Evolutionary conservation across 345 rosid species (phyloP), one percentile per base, ranked within the genome.

Genomic region (Eucalyptus polyanthemos): DNA sequence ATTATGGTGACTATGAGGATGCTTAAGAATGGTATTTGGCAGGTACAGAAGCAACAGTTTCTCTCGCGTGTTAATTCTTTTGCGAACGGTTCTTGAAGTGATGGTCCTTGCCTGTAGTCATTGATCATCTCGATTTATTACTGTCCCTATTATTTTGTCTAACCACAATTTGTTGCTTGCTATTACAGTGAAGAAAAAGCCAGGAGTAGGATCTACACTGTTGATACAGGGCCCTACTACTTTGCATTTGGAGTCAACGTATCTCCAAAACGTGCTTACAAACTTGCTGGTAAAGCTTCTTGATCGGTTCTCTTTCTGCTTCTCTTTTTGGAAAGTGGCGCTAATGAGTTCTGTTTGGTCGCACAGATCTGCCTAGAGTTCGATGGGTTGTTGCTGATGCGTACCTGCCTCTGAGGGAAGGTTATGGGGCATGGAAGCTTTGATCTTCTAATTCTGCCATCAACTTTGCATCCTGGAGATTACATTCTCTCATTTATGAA

Each of bases 371-470:
- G 92, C 96, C 97, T 14, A 89, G 92, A 54, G 99, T 97, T 50
- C 95, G 97, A 14, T 97, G 99, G 99, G 99, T 97, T 92, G 97
- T 98, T 89, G 99, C 97, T 31, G 99, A 98, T 93, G 95, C 99
- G 12, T 98, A 95, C 92, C 67, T 96, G 88, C 53, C 19, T 50
- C 53, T 50, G 53, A 97, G 95, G 95, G 94, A 95, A 88, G 92
- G 96, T 95, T 92, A 93, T 96, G 88, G 96, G 99, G 99, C 96
- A 91, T 92, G 91, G 37, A 56, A 10, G 5, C 34, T 49, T 54
- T 25, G 42, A 29, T 27, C 37, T 54, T 86, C 56, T 86, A 15
- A 34, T 47, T 50, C 58, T 45, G 34, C 21, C 42, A 6, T 86
- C 34, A 24, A 27, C 14, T 45, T 29, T n/a, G 50, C 53, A n/a